Evolutionary conservation across 768 basidiomycete genomes (phyloP), one percentile per base, ranked within the genome.

Genomic region (Leccinum sublutescens): DNA sequence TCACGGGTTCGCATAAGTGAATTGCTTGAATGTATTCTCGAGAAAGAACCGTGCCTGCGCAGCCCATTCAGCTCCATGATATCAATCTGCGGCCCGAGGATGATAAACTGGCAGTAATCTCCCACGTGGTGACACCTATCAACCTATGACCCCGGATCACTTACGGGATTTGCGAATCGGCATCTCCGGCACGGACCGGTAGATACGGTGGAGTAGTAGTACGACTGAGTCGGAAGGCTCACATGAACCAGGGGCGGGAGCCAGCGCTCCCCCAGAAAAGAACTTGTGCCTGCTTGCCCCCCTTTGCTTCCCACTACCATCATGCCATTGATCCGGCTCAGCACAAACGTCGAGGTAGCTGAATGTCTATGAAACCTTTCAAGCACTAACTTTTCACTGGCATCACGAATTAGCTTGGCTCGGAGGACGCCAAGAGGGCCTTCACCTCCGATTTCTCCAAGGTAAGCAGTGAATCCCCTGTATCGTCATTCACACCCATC

Each of bases 391-490:
- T 43, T 10, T 25, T 27, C 25, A n/a, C n/a, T n/a, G n/a, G n/a
- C n/a, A 38, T 23, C 12, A 25, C 33, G 19, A 50, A 33, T 38
- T 45, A 66, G 62, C 12, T 66, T 10, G 56, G 56, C 10, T 68
- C 66, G 40, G 66, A 66, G 27, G 64, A 68, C 25, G 74, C 72
- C 50, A 69, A 67, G 36, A 76, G 74, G 61, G 67, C 64, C 5
- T 77, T 79, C 55, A 64, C 73, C 31, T 72, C 79, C 15, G 81
- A 85, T 60, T 83, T 88, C 66, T 85, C 85, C 54, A 81, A 84
- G 78, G 86, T 83, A 62, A 43, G 21, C 64, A 56, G 17, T 33
- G 49, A 25, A n/a, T 19, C 23, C n/a, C n/a, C 10, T 45, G 4
- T 10, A 21, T 2, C 12, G 2, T 23, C 40, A 43, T 43, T 43